Evolutionary conservation across 2,329 filamentous ascomycete genomes (phyloP), one percentile per base, ranked within the genome.

Genomic region (Epichloe coenophiala): DNA sequence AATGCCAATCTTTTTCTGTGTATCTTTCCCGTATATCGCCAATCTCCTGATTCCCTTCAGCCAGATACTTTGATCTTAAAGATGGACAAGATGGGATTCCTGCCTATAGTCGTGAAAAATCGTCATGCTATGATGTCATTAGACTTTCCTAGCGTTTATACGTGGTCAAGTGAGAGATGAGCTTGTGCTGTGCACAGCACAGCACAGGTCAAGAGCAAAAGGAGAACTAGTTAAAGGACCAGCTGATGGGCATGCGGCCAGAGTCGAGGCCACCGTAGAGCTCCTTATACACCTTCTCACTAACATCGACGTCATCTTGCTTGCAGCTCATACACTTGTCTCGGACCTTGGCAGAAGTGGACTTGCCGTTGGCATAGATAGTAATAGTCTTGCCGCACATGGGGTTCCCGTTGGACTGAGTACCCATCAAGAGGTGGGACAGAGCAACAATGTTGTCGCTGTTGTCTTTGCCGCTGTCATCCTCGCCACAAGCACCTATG

Each of bases 321-420:
- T 48, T 60, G 65, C 87, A 93, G 58, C 83, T 82, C 68, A 78
- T 77, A 73, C 87, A 93, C 71, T 86, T 88, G 71, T 93, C 87
- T 48, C 75, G 76, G 54, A 90, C 78, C 3, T 59, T 75, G 54
- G 80, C 86, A 2, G 65, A 71, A 58, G 71, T 63, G 2, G 73
- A 74, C 64, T 77, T 76, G 64, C 84, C 84, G 47, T 75, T 71
- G 62, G 71, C 71, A 40, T 60, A 69, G 69, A 89, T 79, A 56
- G 75, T 81, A 61, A 90, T 76, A 46, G 69, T 79, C 70, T 80
- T 76, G 63, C 80, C 81, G 67, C 88, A 93, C 64, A 80, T 76
- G 45, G 78, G 75, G 73, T 89, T 86, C 58, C 65, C 70, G 70
- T 86, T 88, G 60, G 81, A 82, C 50, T 64, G 61, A 0, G 62